Base-by-base conservation (phyloP, 2,329 filamentous ascomycete species). In the Trichoderma endophyticum region DNA sequence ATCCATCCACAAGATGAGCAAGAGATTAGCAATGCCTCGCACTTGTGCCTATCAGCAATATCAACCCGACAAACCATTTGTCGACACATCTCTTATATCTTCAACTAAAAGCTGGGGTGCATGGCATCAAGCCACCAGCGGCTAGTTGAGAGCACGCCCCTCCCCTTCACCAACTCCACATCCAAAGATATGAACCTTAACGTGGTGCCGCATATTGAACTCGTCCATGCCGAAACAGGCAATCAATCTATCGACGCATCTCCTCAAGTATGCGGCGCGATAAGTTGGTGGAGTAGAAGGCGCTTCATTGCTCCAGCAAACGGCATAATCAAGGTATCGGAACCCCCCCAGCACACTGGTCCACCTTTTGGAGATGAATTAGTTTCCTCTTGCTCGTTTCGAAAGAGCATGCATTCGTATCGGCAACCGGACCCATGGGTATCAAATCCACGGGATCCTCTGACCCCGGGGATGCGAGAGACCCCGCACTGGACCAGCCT, bases 221-320 rank as follows among this genome's bases (percentile, higher is more conserved):
- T 59, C 26, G 36, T 12, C 60, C 60, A 70, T 71, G 30, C 70
- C 62, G 14, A 54, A 71, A 67, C 39, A 54, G 70, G 70, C 62
- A 71, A 62, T 28, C 63, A 71, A 71, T 59, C 70, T 71, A 71
- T 15, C n/a, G 26, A 26, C 39, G n/a, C 48, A 54, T 61, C 66
- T 62, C 28, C 57, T 54, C 57, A 43, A 36, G 18, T 39, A 62
- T 51, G 30, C 26, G 28, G 56, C 21, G 56, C 66, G 39, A 62
- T 54, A 60, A 34, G 28, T 34, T 61, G 39, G 66, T 67, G 64
- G 64, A 67, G 64, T n/a, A 28, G 57, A 62, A 54, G 36, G 15
- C 66, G 56, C 56, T 15, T 61, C 36, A n/a, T 26, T 26, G 26
- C 54, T 48, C 36, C 3, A 43, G 32, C 12, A 59, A 21, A 26